Percentiles rank a stretch among this genome's conserved stretches.
These are phyloP conservation scores for Colletotrichum sidae DNA, from an alignment of 2,329 filamentous ascomycete genomes.

Conservation along the genomic window DNA sequence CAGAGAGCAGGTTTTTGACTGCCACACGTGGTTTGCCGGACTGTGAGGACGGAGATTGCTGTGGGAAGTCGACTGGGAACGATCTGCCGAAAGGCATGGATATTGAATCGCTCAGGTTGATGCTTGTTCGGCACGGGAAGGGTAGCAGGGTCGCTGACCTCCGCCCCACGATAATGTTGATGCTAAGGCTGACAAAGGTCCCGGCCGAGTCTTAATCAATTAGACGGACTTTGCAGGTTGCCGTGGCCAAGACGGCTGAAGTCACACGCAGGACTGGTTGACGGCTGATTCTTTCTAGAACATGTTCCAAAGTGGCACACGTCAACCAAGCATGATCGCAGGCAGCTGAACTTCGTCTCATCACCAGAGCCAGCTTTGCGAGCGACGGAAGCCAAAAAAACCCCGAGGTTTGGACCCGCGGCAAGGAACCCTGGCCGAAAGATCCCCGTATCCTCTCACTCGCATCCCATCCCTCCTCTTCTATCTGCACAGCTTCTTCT, in stretches of 20 bases:
- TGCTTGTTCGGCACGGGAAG: neutral
- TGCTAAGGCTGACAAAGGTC: conserved; percentile 10
- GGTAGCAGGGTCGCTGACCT: neutral
- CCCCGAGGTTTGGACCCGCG: no score
- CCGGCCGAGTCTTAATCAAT: neutral
- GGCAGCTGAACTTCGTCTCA: conserved; percentile 17
- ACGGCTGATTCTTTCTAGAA: neutral
- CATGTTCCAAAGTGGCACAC: conserved; percentile 10
- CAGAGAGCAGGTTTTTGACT: conserved; percentile 7
- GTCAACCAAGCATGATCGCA: conserved; percentile 14
- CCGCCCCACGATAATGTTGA: conserved; percentile 7
- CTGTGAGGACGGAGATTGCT: conserved; percentile 26
- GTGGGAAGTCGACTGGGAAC: conserved; percentile 1
- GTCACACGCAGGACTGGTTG: no score
- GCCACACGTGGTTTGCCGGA: conserved; percentile 17
- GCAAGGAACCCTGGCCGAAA: no score
- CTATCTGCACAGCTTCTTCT: neutral
- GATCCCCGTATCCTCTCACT: no score
- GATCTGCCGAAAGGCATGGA: conserved; percentile 19
- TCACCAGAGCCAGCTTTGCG: neutral
- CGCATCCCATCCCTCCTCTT: no score
- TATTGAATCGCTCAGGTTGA: conserved; percentile 25
- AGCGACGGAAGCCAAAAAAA: no score
- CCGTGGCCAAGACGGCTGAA: conserved; percentile 4
- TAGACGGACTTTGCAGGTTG: neutral